Conservation (phyloP, 2,329 filamentous ascomycete genomes). For the Ophiobolus disseminans region DNA sequence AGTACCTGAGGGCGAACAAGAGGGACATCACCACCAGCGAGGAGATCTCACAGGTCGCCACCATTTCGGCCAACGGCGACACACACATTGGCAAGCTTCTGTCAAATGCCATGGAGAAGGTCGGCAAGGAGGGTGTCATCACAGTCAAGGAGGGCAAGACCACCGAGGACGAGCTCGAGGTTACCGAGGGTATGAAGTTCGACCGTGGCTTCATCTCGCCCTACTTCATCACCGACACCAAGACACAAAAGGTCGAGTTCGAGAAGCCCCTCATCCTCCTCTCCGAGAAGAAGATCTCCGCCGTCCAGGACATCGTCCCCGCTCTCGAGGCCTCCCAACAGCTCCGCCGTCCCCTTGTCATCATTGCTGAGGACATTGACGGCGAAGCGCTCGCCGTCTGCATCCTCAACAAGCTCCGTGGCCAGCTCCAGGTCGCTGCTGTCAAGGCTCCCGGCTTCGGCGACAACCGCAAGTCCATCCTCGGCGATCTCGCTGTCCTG, state of each 20-base stretch:
- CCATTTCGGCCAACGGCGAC: constrained; percentile 97
- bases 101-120: constrained; percentile 99
- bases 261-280: constrained; percentile 99
- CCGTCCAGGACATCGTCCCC: constrained; percentile 97
- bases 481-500: constrained; percentile 92
- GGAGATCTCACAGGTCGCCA: constrained; percentile 97
- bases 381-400: constrained; percentile 98
- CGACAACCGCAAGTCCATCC: constrained; percentile 99
- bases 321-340: constrained; percentile 97
- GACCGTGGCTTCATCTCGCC: constrained; percentile 98
- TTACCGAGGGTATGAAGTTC: constrained; percentile 99
- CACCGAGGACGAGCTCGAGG: constrained; percentile 94
- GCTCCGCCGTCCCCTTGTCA: constrained; percentile 91
- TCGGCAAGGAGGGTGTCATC: constrained; percentile 99
- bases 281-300: constrained; percentile 99
- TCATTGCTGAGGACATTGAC: constrained; percentile 99
- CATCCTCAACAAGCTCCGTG: constrained; percentile 99
- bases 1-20: constrained; percentile 95
- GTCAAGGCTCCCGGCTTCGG: constrained; percentile 99
- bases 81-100: constrained; percentile 94
- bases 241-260: constrained; percentile 98
- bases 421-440: constrained; percentile 96
- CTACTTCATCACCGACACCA: constrained; percentile 99
- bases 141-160: constrained; percentile 99
- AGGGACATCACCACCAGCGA: constrained; percentile 96